Base-by-base conservation (phyloP, 176 grass and related monocot species). In the Triticum turgidum region DNA sequence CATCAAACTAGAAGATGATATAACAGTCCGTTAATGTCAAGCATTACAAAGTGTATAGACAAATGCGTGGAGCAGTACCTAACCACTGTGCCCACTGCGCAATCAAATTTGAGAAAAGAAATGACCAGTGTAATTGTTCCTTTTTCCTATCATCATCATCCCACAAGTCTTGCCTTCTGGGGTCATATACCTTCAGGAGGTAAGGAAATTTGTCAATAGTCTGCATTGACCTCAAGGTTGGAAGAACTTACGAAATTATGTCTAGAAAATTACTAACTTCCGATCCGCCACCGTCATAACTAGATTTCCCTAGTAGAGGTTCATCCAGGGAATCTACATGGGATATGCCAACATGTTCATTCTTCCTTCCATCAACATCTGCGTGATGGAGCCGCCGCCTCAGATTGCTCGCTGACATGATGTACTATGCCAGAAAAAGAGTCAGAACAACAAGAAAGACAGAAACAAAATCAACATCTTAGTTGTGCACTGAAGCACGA, bases 81-180 rank as follows among this genome's bases (percentile, higher is more conserved):
- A 98, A 69, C 96, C 93, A 95, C 30, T 96, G 96, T n/a, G 93
- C 85, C 96, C 93, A 98, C 65, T 98, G 90, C 12, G 91, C 88
- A 67, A 94, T 95, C 84, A 98, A 88, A 87, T 81, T 92, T 58
- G 96, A 94, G 73, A 98, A 96, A 86, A 98, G 73, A 78, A 87
- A 89, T 37, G 91, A 90, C 96, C 96, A 98, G 45, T 98, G 93
- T 59, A 94, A 88, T 59, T 94, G 89, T 82, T 94, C 90, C 82
- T 95, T 94, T 72, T 97, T 94, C 78, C 82, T 92, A 71, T 91
- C 81, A 80, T 91, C 81, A 76, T 89, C 90, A 74, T 92, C 92
- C 89, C 87, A 92, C 41, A 85, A 54, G 30, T 90, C 87, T 85
- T 86, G 77, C 62, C 87, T 87, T 86, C 82, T 79, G 65, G 90